Percentiles rank a stretch among this genome's conserved stretches.
Conservation (phyloP, 1,284 basidiomycete genomes). For the Somion occarium region DNA sequence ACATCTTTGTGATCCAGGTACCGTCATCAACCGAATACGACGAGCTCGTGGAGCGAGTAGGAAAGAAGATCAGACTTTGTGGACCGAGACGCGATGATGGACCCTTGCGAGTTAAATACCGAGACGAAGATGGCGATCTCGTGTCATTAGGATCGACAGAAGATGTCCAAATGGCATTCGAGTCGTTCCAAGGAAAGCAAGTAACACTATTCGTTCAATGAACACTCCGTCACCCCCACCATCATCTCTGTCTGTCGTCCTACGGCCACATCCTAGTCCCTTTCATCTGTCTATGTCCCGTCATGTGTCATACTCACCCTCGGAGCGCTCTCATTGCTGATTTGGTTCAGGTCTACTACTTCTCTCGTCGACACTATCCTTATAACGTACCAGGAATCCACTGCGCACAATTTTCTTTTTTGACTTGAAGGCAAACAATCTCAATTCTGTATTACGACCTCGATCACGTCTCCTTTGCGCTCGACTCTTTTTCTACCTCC, state of each 20-base stretch:
- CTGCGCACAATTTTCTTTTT: not conserved
- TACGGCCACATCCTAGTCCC: not conserved
- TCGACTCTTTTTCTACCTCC: not conserved
- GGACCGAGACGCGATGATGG: constrained; percentile 71
- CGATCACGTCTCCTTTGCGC: not conserved
- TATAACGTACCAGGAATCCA: not conserved
- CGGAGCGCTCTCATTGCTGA: not conserved
- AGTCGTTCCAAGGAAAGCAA: constrained; percentile 68
- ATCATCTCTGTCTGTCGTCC: not conserved
- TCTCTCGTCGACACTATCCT: not conserved
- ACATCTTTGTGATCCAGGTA: constrained; percentile 91
- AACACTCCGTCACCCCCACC: constrained; percentile 15
- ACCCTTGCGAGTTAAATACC: constrained; percentile 82
- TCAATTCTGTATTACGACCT: not conserved
- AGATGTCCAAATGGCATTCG: constrained; percentile 88
- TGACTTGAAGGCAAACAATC: not conserved
- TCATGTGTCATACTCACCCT: not conserved
- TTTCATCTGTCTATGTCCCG: not conserved
- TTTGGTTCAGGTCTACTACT: not conserved
- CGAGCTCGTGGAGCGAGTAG: constrained; percentile 85
- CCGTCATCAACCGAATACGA: constrained; percentile 71
- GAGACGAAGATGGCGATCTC: constrained; percentile 89
- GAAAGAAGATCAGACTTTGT: constrained; percentile 88
- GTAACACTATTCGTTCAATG: constrained; percentile 73
- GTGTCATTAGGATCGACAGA: constrained; percentile 83